phyloP scores from a whole-genome alignment of 495 filamentous ascomycete species.

The Aspergillus carlsbadensis region DNA sequence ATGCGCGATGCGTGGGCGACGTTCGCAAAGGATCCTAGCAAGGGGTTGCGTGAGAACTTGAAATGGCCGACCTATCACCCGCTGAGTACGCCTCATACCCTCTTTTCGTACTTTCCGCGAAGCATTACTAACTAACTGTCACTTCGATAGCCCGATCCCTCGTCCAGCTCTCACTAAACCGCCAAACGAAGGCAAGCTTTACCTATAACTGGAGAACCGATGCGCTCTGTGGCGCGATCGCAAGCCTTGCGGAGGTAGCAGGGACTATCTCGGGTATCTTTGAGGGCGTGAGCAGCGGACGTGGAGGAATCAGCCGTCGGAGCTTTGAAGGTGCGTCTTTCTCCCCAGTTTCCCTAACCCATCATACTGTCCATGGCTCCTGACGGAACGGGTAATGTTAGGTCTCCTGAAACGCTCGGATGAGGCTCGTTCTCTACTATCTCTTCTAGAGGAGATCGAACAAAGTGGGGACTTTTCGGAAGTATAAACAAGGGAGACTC shows the following conservation, averaged over 20 bases:
- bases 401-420: too few relatives aligned
- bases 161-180: not conserved
- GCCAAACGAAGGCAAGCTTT: not conserved
- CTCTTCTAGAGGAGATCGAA: too few relatives aligned
- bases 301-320: too few relatives aligned
- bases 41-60: not conserved
- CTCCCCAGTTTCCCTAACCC: not conserved
- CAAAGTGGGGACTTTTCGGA: too few relatives aligned
- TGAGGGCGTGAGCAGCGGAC: too few relatives aligned
- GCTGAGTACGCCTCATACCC: not conserved
- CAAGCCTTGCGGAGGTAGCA: not conserved
- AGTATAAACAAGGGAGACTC: too few relatives aligned
- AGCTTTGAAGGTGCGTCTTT: too few relatives aligned
- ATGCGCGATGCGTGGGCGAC: constrained; percentile 5
- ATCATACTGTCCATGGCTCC: too few relatives aligned
- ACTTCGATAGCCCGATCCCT: not conserved
- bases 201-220: not conserved
- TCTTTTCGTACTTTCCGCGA: not conserved
- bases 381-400: too few relatives aligned
- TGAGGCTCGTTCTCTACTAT: too few relatives aligned
- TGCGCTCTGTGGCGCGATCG: not conserved
- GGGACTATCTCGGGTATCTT: not conserved
- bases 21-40: not conserved
- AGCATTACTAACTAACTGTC: too few relatives aligned
- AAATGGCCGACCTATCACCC: constrained; percentile 2